Evolutionary conservation across 2,329 filamentous ascomycete species (phyloP).

Genomic region (Scleromitrula shiraiana): DNA sequence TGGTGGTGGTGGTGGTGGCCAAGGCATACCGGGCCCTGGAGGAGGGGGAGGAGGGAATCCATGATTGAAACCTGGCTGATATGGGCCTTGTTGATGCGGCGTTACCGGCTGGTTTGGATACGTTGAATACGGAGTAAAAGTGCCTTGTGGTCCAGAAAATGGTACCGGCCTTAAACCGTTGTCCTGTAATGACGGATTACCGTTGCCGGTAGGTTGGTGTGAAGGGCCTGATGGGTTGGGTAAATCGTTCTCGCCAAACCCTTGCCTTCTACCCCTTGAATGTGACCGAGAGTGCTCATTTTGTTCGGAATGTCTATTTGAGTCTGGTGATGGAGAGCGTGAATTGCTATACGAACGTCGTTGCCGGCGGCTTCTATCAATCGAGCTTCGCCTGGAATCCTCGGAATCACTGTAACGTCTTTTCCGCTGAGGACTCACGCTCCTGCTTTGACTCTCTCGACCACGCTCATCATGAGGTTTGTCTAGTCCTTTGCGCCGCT

Average conservation of each 20-base stretch:
- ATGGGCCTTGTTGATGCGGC: slow-evolving; percentile 6
- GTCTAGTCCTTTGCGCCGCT: slow-evolving; percentile 32
- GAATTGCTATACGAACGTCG: slow-evolving; percentile 25
- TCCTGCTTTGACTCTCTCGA: slow-evolving; percentile 19
- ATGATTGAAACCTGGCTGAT: slow-evolving; percentile 21
- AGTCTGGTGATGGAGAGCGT: slow-evolving; percentile 22
- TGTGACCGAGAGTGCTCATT: slow-evolving; percentile 11
- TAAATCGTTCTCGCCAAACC: not conserved
- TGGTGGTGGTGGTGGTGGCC: slow-evolving; percentile 21
- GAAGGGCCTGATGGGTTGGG: not conserved
- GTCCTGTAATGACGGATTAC: slow-evolving; percentile 8
- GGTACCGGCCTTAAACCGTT: not conserved
- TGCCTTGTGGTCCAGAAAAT: not conserved
- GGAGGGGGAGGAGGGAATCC: slow-evolving; percentile 21
- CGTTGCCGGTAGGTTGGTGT: slow-evolving; percentile 8
- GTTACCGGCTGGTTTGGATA: slow-evolving; percentile 11
- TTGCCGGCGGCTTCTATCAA: slow-evolving; percentile 17
- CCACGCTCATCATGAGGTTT: slow-evolving; percentile 10
- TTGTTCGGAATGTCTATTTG: slow-evolving; percentile 9
- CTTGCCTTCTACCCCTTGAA: slow-evolving; percentile 18
- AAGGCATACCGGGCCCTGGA: slow-evolving; percentile 4
- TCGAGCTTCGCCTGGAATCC: slow-evolving; percentile 17
- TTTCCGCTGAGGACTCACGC: slow-evolving; percentile 22
- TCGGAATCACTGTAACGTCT: slow-evolving; percentile 26
- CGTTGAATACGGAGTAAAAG: not conserved